Evolutionary conservation across 345 rosid species (phyloP).

Genomic region (Lenwebbia sp.): DNA sequence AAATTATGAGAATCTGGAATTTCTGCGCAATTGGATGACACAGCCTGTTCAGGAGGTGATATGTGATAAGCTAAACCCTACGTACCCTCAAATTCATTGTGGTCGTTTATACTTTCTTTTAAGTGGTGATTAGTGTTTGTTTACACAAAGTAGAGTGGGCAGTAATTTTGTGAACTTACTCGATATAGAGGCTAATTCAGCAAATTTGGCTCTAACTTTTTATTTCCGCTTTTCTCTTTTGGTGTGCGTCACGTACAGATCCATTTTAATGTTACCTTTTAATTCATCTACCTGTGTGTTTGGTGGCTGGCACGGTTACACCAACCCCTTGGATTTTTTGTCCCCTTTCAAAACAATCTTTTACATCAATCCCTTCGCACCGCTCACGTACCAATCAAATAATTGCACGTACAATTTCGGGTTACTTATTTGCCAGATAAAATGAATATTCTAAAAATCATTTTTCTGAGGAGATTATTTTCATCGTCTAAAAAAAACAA

Average conservation of each 20-base stretch:
- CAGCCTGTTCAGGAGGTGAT: background rate
- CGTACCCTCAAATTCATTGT: background rate
- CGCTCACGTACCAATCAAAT: background rate
- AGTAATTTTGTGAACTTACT: background rate
- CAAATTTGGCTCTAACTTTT: background rate
- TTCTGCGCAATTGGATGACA: too few relatives aligned
- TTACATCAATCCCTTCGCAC: background rate
- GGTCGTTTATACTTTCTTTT: background rate
- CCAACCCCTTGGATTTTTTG: background rate
- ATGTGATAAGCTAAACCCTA: background rate
- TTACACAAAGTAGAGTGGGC: background rate
- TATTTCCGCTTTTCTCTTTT: background rate
- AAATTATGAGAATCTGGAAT: too few relatives aligned
- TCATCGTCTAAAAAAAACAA: background rate
- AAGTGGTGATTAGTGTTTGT: background rate
- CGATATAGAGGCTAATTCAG: background rate
- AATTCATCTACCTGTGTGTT: background rate
- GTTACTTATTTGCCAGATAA: background rate
- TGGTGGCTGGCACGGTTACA: background rate
- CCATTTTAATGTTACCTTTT: background rate
- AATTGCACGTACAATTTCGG: background rate
- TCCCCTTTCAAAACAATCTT: background rate
- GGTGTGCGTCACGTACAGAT: background rate
- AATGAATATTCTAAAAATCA: background rate
- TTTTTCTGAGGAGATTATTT: background rate